These are phyloP conservation scores for Neurospora sp. DNA, from an alignment of 495 filamentous ascomycete species.

Conservation along the genomic window DNA sequence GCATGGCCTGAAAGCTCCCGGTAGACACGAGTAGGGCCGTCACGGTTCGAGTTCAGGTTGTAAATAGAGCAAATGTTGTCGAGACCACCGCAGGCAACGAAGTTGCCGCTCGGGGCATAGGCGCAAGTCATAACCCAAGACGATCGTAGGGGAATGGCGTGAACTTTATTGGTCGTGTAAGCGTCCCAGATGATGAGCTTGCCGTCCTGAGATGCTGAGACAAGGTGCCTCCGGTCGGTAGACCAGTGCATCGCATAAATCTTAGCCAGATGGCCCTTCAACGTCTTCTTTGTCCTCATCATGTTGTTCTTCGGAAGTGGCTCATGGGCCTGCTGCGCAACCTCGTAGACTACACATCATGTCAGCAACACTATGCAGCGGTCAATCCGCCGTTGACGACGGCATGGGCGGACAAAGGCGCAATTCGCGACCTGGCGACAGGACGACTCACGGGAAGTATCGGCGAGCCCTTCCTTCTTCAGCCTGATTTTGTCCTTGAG, in stretches of 20 bases:
- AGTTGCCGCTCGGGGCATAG: constrained; percentile 96
- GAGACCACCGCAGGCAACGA: constrained; percentile 93
- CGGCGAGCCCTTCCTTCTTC: constrained; percentile 98
- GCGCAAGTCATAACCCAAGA: constrained; percentile 99
- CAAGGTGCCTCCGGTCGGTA: constrained; percentile 92
- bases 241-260: constrained; percentile 99
- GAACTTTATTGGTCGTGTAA: constrained; percentile 98
- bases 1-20: constrained; percentile 95
- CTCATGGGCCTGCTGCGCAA: constrained; percentile 82
- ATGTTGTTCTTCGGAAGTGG: constrained; percentile 73
- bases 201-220: constrained; percentile 96
- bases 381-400: not conserved
- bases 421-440: not conserved
- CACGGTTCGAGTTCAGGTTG: constrained; percentile 86
- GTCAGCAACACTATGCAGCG: constrained; percentile 5
- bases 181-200: constrained; percentile 99
- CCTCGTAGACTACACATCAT: constrained; percentile 62
- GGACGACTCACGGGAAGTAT: constrained; percentile 77
- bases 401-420: not conserved
- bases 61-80: constrained; percentile 99
- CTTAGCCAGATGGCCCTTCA: constrained; percentile 97
- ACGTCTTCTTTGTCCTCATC: constrained; percentile 90
- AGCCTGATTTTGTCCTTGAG: constrained; percentile 98
- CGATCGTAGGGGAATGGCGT: constrained; percentile 95
- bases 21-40: constrained; percentile 92